phyloP scores from a whole-genome alignment of 139 green algal species.

The Tetradesmus lagerheimii region DNA sequence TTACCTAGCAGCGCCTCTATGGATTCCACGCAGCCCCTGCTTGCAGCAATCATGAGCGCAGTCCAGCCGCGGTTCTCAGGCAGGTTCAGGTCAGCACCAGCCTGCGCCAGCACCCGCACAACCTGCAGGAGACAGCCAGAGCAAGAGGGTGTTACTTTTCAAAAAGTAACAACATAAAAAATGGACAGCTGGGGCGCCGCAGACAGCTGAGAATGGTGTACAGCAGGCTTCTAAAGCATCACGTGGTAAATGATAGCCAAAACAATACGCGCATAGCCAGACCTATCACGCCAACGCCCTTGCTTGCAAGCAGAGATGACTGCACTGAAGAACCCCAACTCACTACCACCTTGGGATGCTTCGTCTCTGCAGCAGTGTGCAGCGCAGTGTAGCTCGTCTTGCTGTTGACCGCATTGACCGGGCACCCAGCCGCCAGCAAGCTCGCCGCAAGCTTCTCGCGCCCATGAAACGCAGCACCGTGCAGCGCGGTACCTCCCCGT shows the following conservation, averaged over 20 bases:
- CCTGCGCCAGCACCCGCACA: conserved; percentile 15
- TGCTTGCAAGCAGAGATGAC: neutral
- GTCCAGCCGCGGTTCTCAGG: conserved; percentile 44
- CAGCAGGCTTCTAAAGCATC: too few species aligned
- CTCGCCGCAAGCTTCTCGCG: conserved; percentile 23
- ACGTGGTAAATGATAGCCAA: too few species aligned
- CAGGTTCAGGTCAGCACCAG: conserved; percentile 43
- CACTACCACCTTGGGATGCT: conserved; percentile 26
- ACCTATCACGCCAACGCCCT: too few species aligned
- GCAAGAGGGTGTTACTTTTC: neutral
- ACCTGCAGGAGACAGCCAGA: conserved; percentile 4
- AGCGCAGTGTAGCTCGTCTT: conserved; percentile 47
- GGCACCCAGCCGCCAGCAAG: conserved; percentile 22
- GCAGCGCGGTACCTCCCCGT: conserved; percentile 27
- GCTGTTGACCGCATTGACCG: conserved; percentile 43
- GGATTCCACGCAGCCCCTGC: conserved; percentile 40
- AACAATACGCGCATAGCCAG: too few species aligned
- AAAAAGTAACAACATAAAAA: neutral
- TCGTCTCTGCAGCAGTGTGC: conserved; percentile 43
- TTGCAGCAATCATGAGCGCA: conserved; percentile 41
- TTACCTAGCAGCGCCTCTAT: conserved; percentile 42
- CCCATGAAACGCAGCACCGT: conserved; percentile 37
- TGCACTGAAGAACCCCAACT: neutral
- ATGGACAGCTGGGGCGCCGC: neutral
- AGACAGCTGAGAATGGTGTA: too few species aligned